Evolutionary conservation across 2,329 filamentous ascomycete species (phyloP), one percentile per base, ranked within the genome.

Genomic region (Tolypocladium guangdongense): DNA sequence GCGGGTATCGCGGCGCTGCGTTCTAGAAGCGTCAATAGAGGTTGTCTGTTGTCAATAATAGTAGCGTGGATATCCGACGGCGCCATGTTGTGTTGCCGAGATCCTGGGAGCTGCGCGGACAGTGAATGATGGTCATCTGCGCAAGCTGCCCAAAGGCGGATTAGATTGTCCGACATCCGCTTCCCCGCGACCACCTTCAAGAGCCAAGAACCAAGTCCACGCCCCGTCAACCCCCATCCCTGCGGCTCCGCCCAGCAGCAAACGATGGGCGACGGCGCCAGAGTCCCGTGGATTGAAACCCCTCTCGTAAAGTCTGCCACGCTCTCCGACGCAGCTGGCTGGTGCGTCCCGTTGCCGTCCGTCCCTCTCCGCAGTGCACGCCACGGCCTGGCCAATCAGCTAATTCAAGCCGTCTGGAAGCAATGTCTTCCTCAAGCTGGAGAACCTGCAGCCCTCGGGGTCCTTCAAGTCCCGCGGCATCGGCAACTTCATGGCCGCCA

Each of bases 401-500:
- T 38, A n/a, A 52, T 16, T 3, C 32, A 7, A 7, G 18, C 5
- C 50, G 18, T 32, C 10, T 8, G 7, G 18, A 56, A 76, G 87
- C 74, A 83, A 86, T 72, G 81, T 93, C 71, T 88, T 86, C 67
- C 82, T 93, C 63, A 93, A 93, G 68, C 81, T 92, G 55, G 88
- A 93, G 62, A 87, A 85, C 63, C 76, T 88, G 54, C 89, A 95
- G 67, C 89, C 88, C 8, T 86, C 85, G 8, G 87, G 87, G 57
- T 90, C 87, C 18, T 95, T 93, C 81, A 92, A 93, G 69, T 90
- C 87, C 45, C 78, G 81, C 61, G 87, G 86, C 53, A 82, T 91
- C 59, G 87, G 87, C 60, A 81, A 88, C 69, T 80, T 86, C 63
- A 82, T 89, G 66, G 75, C 83, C 51, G 73, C 75, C 38, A 57